A percentile compares a stretch with the other conserved stretches of the same genome.
phyloP scores from a whole-genome alignment of 768 basidiomycete genomes.

The Amanita rimosa region DNA sequence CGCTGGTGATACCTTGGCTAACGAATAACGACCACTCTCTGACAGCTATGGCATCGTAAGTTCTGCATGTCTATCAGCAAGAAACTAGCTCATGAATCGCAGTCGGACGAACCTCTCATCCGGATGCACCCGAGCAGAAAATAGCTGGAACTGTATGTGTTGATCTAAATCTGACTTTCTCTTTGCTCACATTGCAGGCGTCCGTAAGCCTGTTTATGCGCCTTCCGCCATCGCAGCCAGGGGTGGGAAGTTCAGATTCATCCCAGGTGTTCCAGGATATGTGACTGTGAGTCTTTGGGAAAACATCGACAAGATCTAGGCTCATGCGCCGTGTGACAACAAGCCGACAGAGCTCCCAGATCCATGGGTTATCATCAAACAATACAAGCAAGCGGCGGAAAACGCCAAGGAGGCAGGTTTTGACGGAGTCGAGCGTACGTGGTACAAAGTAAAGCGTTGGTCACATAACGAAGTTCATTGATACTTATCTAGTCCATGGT shows the following conservation, averaged over 20 bases:
- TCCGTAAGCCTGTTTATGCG: conserved; percentile 27
- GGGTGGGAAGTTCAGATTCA: conserved; percentile 27
- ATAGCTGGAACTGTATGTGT: conserved; percentile 19
- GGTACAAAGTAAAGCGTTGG: background rate
- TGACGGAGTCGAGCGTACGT: conserved; percentile 14
- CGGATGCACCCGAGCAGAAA: conserved; percentile 28
- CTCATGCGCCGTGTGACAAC: background rate
- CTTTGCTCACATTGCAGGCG: conserved; percentile 6
- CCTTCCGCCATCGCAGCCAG: conserved; percentile 32
- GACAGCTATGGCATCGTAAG: conserved; percentile 28
- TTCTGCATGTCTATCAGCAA: background rate
- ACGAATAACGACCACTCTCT: too few relatives aligned
- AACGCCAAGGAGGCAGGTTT: conserved; percentile 38
- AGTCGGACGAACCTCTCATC: conserved; percentile 26
- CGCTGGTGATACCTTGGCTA: background rate
- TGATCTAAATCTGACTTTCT: background rate
- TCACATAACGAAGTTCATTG: background rate
- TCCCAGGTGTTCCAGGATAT: conserved; percentile 26
- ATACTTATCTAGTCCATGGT: conserved; percentile 22
- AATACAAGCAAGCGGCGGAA: conserved; percentile 31
- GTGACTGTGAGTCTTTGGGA: conserved; percentile 21
- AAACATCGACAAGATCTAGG: background rate
- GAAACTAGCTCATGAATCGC: background rate
- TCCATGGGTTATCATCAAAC: conserved; percentile 24
- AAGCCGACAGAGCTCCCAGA: conserved; percentile 33